phyloP scores from a whole-genome alignment of 148 eudicot genomes.

The Hydrangea macrophylla region DNA sequence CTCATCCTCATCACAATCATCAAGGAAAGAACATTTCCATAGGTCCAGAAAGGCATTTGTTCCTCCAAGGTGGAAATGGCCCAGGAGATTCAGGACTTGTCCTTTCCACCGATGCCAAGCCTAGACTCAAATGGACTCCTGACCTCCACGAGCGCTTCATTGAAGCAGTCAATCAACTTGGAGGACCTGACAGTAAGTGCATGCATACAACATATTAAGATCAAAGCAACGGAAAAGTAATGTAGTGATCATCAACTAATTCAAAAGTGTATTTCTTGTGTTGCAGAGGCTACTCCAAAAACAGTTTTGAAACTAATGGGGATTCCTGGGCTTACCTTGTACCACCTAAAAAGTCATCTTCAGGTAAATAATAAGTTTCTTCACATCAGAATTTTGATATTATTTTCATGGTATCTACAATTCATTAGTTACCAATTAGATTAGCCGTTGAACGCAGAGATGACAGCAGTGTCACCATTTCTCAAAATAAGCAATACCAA shows the following conservation, averaged over 20 bases:
- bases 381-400: neutral
- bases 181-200: slow-evolving; percentile 90
- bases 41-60: slow-evolving; percentile 71
- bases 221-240: neutral
- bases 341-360: slow-evolving; percentile 94
- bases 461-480: neutral
- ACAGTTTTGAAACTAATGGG: slow-evolving; percentile 93
- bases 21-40: slow-evolving; percentile 51
- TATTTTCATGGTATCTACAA: neutral
- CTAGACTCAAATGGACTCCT: slow-evolving; percentile 90
- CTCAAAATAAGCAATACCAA: neutral
- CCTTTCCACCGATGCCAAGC: slow-evolving; percentile 90
- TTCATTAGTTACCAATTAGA: neutral
- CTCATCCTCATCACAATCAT: slow-evolving; percentile 47
- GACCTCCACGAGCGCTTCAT: slow-evolving; percentile 84
- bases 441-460: neutral
- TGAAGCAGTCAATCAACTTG: slow-evolving; percentile 90
- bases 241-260: slow-evolving; percentile 16
- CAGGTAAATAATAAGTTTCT: slow-evolving; percentile 48
- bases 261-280: slow-evolving; percentile 12
- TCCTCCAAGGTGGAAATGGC: slow-evolving; percentile 64
- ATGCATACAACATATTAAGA: slow-evolving; percentile 14
- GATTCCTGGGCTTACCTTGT: slow-evolving; percentile 84
- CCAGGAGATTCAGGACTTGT: slow-evolving; percentile 73
- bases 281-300: slow-evolving; percentile 92